phyloP scores from a whole-genome alignment of 768 basidiomycete genomes.

The Lactarius trivialis region DNA sequence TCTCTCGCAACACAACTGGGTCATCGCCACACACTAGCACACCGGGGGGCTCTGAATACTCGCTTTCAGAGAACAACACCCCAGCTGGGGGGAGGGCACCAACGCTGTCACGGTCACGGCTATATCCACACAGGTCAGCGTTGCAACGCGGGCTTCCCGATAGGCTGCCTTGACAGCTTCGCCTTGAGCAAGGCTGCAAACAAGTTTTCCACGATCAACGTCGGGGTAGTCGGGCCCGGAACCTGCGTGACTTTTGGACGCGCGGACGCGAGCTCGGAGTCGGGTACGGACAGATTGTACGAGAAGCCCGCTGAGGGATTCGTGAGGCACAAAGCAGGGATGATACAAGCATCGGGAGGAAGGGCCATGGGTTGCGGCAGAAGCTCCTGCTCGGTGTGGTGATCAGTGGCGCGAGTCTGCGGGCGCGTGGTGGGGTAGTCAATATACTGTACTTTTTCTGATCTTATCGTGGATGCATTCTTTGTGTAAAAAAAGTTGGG shows the following conservation, averaged over 20 bases:
- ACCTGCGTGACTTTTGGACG: slow-evolving; percentile 94
- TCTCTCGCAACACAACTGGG: slow-evolving; percentile 70
- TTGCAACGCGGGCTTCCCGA: slow-evolving; percentile 61
- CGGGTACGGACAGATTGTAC: slow-evolving; percentile 80
- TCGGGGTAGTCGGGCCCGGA: slow-evolving; percentile 64
- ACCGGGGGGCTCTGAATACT: slow-evolving; percentile 34
- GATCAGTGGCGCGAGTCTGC: slow-evolving; percentile 32
- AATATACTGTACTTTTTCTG: background rate
- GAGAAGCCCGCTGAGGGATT: slow-evolving; percentile 87
- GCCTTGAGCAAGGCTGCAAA: slow-evolving; percentile 85
- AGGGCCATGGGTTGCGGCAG: slow-evolving; percentile 36
- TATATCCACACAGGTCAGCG: slow-evolving; percentile 38
- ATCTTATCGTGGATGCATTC: no score
- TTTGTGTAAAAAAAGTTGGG: background rate
- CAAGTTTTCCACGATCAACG: slow-evolving; percentile 74
- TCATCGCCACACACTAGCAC: slow-evolving; percentile 47
- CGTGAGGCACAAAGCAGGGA: slow-evolving; percentile 60
- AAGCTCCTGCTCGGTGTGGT: slow-evolving; percentile 48
- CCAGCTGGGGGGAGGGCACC: slow-evolving; percentile 24
- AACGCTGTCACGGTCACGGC: slow-evolving; percentile 35
- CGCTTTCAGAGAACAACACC: slow-evolving; percentile 40
- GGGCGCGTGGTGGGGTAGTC: background rate
- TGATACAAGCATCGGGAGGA: slow-evolving; percentile 33
- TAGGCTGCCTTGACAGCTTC: slow-evolving; percentile 92
- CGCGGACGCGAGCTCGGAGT: slow-evolving; percentile 78